phyloP scores from a whole-genome alignment of 1,284 basidiomycete species.

The Fomitopsis palustris region DNA sequence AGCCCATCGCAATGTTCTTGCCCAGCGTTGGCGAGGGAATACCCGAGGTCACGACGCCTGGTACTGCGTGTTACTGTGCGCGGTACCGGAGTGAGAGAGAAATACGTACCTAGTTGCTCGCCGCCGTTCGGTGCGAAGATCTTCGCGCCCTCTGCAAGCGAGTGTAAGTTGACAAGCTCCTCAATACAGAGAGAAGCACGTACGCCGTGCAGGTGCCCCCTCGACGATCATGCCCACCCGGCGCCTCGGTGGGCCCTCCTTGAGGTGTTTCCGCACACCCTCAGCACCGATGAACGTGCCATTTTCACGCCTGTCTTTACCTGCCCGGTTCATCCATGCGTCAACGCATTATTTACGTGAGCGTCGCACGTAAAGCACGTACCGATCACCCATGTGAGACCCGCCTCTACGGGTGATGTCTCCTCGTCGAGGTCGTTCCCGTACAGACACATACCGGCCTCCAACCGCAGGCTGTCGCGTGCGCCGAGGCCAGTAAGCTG shows the following conservation, averaged over 20 bases:
- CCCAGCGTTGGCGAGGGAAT: slow-evolving; percentile 92
- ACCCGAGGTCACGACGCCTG: slow-evolving; percentile 85
- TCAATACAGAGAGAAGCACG: slow-evolving; percentile 18
- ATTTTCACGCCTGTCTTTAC: slow-evolving; percentile 75
- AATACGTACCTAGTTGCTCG: slow-evolving; percentile 54
- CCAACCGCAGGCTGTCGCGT: slow-evolving; percentile 89
- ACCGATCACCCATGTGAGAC: slow-evolving; percentile 92
- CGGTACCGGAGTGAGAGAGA: neutral
- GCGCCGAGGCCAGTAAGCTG: slow-evolving; percentile 91
- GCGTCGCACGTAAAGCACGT: too few relatives aligned
- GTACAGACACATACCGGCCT: slow-evolving; percentile 98
- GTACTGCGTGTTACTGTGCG: neutral
- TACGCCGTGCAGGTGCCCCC: slow-evolving; percentile 84
- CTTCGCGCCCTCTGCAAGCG: slow-evolving; percentile 69
- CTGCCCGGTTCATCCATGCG: slow-evolving; percentile 29
- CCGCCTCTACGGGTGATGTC: slow-evolving; percentile 88
- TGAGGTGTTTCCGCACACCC: slow-evolving; percentile 76
- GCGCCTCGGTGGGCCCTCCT: slow-evolving; percentile 75
- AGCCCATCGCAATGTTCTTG: slow-evolving; percentile 96
- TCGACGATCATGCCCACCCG: slow-evolving; percentile 84
- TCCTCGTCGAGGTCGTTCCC: slow-evolving; percentile 91
- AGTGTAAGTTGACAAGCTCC: neutral
- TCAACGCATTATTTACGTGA: slow-evolving; percentile 15
- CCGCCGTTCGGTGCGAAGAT: slow-evolving; percentile 58
- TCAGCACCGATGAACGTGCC: slow-evolving; percentile 84